Conservation (phyloP, 2,329 filamentous ascomycete species). For the Paraphoma sp. region DNA sequence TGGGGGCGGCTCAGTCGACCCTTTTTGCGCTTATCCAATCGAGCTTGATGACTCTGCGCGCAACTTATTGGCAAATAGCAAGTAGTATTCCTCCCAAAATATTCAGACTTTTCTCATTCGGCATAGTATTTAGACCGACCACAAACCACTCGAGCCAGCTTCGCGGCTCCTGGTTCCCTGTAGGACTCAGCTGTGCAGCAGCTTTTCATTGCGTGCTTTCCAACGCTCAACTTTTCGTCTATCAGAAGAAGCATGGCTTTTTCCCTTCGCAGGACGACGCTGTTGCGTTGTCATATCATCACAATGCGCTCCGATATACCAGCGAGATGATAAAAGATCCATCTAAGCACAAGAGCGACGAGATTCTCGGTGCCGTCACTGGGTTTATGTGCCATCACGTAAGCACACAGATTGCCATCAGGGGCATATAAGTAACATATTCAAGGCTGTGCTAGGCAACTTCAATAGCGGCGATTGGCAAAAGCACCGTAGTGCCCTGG, state of each 20-base stretch:
- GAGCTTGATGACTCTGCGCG: slow-evolving; percentile 31
- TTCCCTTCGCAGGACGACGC: slow-evolving; percentile 28
- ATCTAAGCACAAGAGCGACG: slow-evolving; percentile 26
- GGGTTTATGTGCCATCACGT: slow-evolving; percentile 40
- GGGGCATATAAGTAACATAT: slow-evolving; percentile 4
- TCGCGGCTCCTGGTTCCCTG: slow-evolving; percentile 35
- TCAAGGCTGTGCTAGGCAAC: slow-evolving; percentile 23
- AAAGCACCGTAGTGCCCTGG: slow-evolving; percentile 30
- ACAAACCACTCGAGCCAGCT: slow-evolving; percentile 28
- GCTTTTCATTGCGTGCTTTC: slow-evolving; percentile 32
- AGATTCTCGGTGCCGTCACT: slow-evolving; percentile 23
- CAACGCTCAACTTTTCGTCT: slow-evolving; percentile 35
- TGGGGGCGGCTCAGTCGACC: slow-evolving; percentile 30
- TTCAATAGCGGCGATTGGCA: slow-evolving; percentile 29
- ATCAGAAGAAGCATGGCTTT: slow-evolving; percentile 23
- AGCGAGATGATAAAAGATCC: slow-evolving; percentile 28
- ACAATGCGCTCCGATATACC: slow-evolving; percentile 27
- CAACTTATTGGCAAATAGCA: slow-evolving; percentile 32
- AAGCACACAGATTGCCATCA: neutral
- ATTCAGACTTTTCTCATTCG: slow-evolving; percentile 12
- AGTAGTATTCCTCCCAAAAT: slow-evolving; percentile 3
- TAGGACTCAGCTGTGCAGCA: slow-evolving; percentile 28
- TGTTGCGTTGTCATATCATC: slow-evolving; percentile 27
- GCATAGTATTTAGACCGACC: slow-evolving; percentile 30
- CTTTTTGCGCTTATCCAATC: slow-evolving; percentile 34